A percentile compares a stretch with the other conserved stretches of the same genome.
Evolutionary conservation across 2,329 filamentous ascomycete species (phyloP).

Genomic region (Monosporascus ibericus): DNA sequence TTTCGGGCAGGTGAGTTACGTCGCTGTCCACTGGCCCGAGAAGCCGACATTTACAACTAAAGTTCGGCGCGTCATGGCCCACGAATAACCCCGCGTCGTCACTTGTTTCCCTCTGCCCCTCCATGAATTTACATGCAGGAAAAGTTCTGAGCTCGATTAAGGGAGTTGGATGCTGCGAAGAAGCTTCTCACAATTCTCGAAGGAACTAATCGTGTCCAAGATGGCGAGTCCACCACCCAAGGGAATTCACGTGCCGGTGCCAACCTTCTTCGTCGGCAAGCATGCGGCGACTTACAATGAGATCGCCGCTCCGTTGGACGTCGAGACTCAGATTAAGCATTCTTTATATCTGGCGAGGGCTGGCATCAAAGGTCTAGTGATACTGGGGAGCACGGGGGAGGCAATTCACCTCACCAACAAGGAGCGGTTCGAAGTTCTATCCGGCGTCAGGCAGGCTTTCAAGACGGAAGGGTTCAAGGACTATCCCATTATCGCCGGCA

Average conservation of each 20-base stretch:
- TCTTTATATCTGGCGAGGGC: constrained; percentile 52
- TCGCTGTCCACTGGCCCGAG: background rate
- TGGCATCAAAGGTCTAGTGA: constrained; percentile 54
- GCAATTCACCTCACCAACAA: constrained; percentile 52
- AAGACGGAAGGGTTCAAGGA: constrained; percentile 49
- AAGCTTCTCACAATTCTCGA: no score
- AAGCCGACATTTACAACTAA: background rate
- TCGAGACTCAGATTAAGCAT: constrained; percentile 51
- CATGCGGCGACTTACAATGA: constrained; percentile 32
- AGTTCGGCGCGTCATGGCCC: background rate
- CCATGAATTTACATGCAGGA: no score
- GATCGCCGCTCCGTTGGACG: constrained; percentile 46
- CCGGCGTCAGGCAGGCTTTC: constrained; percentile 46
- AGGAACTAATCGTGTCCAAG: background rate
- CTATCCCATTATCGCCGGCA: constrained; percentile 54
- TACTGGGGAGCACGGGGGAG: constrained; percentile 59
- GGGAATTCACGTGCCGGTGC: constrained; percentile 52
- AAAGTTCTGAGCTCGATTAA: no score
- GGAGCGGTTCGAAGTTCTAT: constrained; percentile 50
- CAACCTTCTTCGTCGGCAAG: constrained; percentile 51
- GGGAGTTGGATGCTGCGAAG: no score
- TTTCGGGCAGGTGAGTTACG: background rate
- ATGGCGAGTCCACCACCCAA: constrained; percentile 31
- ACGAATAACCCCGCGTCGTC: background rate
- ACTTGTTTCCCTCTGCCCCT: no score